Evolutionary conservation across 208 protist genomes (phyloP), one percentile per base, ranked within the genome.

Genomic region (Balamuthia mandrillaris): DNA sequence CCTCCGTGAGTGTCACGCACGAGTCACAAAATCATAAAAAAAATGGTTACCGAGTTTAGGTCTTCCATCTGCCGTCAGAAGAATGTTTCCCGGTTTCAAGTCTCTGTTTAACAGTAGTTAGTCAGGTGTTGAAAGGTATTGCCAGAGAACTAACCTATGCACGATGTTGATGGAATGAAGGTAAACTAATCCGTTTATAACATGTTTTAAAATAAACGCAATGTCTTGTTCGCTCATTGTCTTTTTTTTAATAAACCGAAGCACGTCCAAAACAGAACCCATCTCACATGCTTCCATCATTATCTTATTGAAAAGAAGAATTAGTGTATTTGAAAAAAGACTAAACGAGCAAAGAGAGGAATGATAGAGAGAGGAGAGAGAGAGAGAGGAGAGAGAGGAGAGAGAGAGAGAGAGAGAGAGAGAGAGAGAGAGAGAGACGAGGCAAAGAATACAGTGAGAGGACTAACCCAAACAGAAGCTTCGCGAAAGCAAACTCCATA

Each of bases 221-320:
- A 82, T 61, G 41, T 82, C 75, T 16, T 24, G 52, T 18, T 82
- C 75, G n/a, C 4, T 68, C 2, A 82, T 42, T 31, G 60, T 82
- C 12, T 82, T 54, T 49, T 79, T 33, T 41, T 66, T 52, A 1
- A 82, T 52, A 2, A 82, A 24, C 27, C 49, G 44, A 27, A 82
- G 54, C 14, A 82, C 74, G 27, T 82, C 74, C 35, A 52, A 65
- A 16, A 82, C 37, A 1, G 74, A 82, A 7, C 74, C 74, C 74
- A 82, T 82, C 39, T 82, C 74, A 41, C 74, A 82, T 27, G 74
- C 58, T 41, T 82, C 74, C 74, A 82, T 82, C 74, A 82, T 82
- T 31, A 82, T 82, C 74, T 82, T 42, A 44, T 58, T 75, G 6
- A 9, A 75, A 75, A 37, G 47, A 18, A n/a, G 47, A 52, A 18